Base-by-base conservation (phyloP, 2,329 filamentous ascomycete species). In the Leptosphaerulina australis region DNA sequence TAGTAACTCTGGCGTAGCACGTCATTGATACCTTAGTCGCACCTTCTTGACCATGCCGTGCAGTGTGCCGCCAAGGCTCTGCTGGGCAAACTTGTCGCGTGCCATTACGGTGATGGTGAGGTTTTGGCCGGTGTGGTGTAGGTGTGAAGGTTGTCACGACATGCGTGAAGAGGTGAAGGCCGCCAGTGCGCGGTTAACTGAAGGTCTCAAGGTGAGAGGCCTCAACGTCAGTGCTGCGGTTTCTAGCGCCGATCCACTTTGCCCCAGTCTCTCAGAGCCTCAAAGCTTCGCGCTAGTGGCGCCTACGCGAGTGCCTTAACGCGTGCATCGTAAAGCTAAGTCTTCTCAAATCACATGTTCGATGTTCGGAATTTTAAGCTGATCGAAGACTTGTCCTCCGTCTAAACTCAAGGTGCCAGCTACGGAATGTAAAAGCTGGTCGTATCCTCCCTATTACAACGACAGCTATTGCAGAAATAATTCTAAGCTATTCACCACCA, bases 31-130 rank as follows among this genome's bases (percentile, higher is more conserved):
- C 43, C 47, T 41, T 35, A 17, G 38, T 46, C 44, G 38, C 40
- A 55, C 69, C 79, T 90, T 88, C 81, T 88, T 78, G 71, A 90
- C 90, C 55, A 91, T 82, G 55, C 78, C 77, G 67, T 91, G 85
- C 36, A 89, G 79, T 26, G 79, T 62, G 55, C 59, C 76, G 58
- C 69, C 78, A 43, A 92, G 81, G 53, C 88, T 89, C 74, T 88
- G 84, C 57, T 81, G 71, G 44, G 77, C 67, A 62, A 73, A 77
- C 50, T 69, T 73, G 52, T 81, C 79, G 65, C 79, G 78, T 58
- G 71, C 71, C 76, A 79, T 78, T 58, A 61, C 68, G 62, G 48
- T 40, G 46, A 44, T 37, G 45, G 53, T 25, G 44, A 35, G 8
- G 47, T 30, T 31, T 25, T 29, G 21, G 48, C 39, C 36, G 26